These are phyloP conservation scores for Marchantia paleacea DNA, from an alignment of 225 moss, liverwort and hornwort genomes.

Conservation along the genomic window DNA sequence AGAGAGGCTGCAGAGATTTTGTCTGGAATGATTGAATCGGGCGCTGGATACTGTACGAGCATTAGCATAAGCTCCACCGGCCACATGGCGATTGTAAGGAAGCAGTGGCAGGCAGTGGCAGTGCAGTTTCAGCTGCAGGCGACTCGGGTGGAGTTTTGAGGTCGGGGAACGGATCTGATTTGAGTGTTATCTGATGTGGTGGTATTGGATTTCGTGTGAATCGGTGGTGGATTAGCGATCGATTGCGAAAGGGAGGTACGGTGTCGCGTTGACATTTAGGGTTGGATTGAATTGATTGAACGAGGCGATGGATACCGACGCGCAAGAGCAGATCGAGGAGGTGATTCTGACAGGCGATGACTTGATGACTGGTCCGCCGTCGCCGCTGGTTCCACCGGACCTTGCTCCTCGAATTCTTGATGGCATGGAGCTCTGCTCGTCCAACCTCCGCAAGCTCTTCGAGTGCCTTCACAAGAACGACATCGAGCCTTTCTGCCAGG, in stretches of 20 bases:
- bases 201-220: not conserved
- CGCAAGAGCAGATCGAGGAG: slow-evolving; percentile 61
- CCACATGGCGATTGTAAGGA: no score
- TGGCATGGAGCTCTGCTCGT: slow-evolving; percentile 66
- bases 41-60: no score
- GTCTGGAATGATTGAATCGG: no score
- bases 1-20: no score
- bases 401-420: slow-evolving; percentile 71
- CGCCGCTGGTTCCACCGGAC: slow-evolving; percentile 76
- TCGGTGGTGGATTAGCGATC: not conserved
- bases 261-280: no score
- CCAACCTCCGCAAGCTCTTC: slow-evolving; percentile 81
- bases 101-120: no score
- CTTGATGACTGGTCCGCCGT: slow-evolving; percentile 84
- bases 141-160: no score
- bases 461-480: slow-evolving; percentile 88
- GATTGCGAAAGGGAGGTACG: no score
- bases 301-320: slow-evolving; percentile 33
- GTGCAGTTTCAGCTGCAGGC: no score
- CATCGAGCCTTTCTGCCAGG: slow-evolving; percentile 97
- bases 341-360: slow-evolving; percentile 88
- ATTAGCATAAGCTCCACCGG: no score
- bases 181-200: no score
- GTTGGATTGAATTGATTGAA: not conserved
- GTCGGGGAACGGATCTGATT: no score